phyloP scores from a whole-genome alignment of 2,329 filamentous ascomycete genomes.

The Talaromyces islandicus region DNA sequence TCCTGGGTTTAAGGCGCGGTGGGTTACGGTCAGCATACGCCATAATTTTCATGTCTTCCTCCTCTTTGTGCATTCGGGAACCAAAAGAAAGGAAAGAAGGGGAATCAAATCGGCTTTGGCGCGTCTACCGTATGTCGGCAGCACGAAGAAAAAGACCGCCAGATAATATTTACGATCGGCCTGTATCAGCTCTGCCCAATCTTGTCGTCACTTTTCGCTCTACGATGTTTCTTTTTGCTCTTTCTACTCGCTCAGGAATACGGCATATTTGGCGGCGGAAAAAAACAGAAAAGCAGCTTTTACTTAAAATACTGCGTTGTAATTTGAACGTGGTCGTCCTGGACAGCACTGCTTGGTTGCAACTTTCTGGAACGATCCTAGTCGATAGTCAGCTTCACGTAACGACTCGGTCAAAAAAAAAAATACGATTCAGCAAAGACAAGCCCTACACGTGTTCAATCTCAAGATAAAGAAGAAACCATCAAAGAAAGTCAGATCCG shows the following conservation, averaged over 20 bases:
- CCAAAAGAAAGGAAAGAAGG: constrained; percentile 16
- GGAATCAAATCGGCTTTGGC: constrained; percentile 27
- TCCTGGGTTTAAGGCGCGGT: constrained; percentile 26
- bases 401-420: constrained; percentile 35
- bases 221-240: constrained; percentile 34
- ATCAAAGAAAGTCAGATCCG: background rate
- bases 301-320: constrained; percentile 34
- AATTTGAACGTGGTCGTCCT: constrained; percentile 39
- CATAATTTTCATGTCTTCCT: constrained; percentile 8
- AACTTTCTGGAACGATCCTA: constrained; percentile 33
- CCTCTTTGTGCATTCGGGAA: constrained; percentile 26
- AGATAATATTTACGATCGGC: constrained; percentile 25
- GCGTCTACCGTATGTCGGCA: constrained; percentile 28
- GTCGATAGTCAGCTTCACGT: constrained; percentile 37
- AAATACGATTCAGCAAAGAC: constrained; percentile 25
- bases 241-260: constrained; percentile 29
- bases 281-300: constrained; percentile 22
- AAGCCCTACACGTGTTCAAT: background rate
- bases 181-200: constrained; percentile 23
- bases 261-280: constrained; percentile 37
- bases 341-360: constrained; percentile 35
- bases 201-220: constrained; percentile 30
- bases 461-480: background rate
- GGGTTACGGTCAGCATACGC: constrained; percentile 30
- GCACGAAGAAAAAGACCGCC: constrained; percentile 26